These are phyloP conservation scores for Primulina tabacum DNA, from an alignment of 257 asterid genomes.

Conservation along the genomic window DNA sequence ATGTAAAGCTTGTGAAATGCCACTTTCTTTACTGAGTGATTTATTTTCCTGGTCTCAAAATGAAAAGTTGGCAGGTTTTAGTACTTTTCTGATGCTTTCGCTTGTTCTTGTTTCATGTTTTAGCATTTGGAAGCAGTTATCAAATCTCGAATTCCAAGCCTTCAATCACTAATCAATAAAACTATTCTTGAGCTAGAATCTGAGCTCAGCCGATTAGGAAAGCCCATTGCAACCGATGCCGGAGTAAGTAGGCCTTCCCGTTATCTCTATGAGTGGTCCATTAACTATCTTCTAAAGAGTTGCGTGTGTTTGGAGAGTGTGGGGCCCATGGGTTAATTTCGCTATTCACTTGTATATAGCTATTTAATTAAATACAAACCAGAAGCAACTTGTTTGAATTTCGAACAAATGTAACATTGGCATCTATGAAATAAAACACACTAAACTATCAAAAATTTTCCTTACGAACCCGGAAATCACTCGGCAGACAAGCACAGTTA, in stretches of 20 bases:
- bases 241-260: conserved; percentile 50
- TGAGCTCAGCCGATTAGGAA: conserved; percentile 72
- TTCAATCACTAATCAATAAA: conserved; percentile 74
- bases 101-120: conserved; percentile 19
- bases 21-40: conserved; percentile 10
- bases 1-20: neutral
- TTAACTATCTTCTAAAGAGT: neutral
- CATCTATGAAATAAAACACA: neutral
- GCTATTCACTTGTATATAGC: neutral
- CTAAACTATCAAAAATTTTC: neutral
- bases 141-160: conserved; percentile 79
- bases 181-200: conserved; percentile 69
- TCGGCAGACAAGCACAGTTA: neutral
- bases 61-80: conserved; percentile 9
- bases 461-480: neutral
- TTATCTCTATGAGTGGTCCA: neutral
- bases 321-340: neutral
- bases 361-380: too few relatives aligned
- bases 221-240: conserved; percentile 74
- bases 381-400: too few relatives aligned
- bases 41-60: conserved; percentile 15
- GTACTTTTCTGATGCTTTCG: conserved; percentile 13
- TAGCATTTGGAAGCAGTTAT: conserved; percentile 79
- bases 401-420: too few relatives aligned
- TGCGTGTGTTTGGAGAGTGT: neutral